These are phyloP conservation scores for Pseudoneurospora amorphoporcata DNA, from an alignment of 495 filamentous ascomycete genomes.

Conservation along the genomic window DNA sequence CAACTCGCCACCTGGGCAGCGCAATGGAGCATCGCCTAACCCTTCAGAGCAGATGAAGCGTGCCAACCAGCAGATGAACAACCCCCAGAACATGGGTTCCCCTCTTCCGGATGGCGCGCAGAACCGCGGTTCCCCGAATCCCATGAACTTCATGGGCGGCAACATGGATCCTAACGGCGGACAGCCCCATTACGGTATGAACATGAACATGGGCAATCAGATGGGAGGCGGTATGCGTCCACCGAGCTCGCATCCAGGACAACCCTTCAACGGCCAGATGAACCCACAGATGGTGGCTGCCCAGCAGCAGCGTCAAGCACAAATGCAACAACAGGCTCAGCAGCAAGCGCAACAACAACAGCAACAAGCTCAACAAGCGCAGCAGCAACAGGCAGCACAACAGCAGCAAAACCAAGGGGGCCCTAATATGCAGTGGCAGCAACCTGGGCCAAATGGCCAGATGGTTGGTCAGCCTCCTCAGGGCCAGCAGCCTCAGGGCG, in stretches of 20 bases:
- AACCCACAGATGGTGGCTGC: conserved; percentile 30
- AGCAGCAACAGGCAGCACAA: conserved; percentile 25
- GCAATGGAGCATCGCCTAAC: conserved; percentile 79
- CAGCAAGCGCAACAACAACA: conserved; percentile 18
- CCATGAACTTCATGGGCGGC: conserved; percentile 61
- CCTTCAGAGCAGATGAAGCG: conserved; percentile 84
- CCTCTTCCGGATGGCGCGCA: conserved; percentile 69
- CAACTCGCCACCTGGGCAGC: conserved; percentile 71
- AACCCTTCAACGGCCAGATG: conserved; percentile 55
- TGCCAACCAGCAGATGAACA: conserved; percentile 78
- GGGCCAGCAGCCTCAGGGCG: conserved; percentile 50
- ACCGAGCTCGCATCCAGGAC: conserved; percentile 71
- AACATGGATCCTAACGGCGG: conserved; percentile 48
- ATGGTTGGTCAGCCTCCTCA: conserved; percentile 52
- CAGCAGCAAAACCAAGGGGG: conserved; percentile 24
- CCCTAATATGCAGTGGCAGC: conserved; percentile 46
- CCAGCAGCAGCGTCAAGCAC: conserved; percentile 20
- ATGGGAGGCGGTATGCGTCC: conserved; percentile 74
- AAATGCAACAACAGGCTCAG: conserved; percentile 25
- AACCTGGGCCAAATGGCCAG: conserved; percentile 45
- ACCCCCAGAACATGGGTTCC: conserved; percentile 60
- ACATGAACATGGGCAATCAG: conserved; percentile 37
- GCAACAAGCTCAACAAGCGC: conserved; percentile 3
- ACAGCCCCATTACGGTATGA: conserved; percentile 16
- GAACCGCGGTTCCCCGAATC: conserved; percentile 71